Conservation (phyloP, 1,284 basidiomycete genomes). For the Coniophora puteana region DNA sequence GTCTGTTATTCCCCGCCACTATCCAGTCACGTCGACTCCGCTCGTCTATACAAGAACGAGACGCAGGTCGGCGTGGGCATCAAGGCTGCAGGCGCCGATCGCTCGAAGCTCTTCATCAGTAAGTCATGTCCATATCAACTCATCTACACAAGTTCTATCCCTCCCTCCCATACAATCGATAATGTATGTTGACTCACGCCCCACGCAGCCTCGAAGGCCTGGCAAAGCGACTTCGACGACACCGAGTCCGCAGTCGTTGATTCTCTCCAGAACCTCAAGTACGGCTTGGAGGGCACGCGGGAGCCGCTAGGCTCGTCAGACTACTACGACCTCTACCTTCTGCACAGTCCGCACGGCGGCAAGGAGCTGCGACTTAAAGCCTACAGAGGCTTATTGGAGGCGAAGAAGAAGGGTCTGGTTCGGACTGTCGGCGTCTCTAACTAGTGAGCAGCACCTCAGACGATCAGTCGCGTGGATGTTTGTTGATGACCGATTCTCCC, state of each 20-base stretch:
- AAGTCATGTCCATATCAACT: conserved; percentile 15
- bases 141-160: background rate
- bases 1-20: too few species aligned
- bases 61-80: conserved; percentile 58
- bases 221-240: conserved; percentile 26
- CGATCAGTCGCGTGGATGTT: background rate
- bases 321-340: conserved; percentile 59
- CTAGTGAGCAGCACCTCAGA: conserved; percentile 38
- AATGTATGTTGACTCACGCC: too few species aligned
- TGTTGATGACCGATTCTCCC: conserved; percentile 1
- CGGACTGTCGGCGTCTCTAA: conserved; percentile 61
- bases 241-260: conserved; percentile 34
- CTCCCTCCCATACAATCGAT: too few species aligned
- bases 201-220: conserved; percentile 44
- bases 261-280: conserved; percentile 36
- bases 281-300: conserved; percentile 32
- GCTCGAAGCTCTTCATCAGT: conserved; percentile 50
- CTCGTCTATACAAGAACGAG: conserved; percentile 35
- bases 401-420: conserved; percentile 47
- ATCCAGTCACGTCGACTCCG: conserved; percentile 33
- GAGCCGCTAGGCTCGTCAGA: conserved; percentile 19
- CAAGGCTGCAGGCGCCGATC: conserved; percentile 45
- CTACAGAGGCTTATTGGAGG: conserved; percentile 41
- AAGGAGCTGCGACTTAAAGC: conserved; percentile 39
- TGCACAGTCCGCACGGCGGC: conserved; percentile 51